phyloP scores from a whole-genome alignment of 202 grass and related monocot genomes.

The Hordeum pubiflorum region DNA sequence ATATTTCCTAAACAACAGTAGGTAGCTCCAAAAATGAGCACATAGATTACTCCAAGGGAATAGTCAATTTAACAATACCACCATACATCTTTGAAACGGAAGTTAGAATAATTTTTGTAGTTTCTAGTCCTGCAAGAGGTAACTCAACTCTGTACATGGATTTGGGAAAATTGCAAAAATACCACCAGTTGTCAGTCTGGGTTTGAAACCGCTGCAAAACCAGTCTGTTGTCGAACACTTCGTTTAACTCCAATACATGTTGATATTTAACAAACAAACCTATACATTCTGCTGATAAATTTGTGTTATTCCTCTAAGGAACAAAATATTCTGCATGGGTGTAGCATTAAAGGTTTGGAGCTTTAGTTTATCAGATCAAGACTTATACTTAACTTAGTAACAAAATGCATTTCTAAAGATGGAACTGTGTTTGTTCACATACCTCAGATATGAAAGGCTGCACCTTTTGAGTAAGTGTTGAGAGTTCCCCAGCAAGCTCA shows the following conservation, averaged over 20 bases:
- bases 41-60: background rate
- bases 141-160: background rate
- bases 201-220: background rate
- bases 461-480: slow-evolving; percentile 76
- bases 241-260: background rate
- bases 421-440: slow-evolving; percentile 5
- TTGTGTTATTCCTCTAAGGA: background rate
- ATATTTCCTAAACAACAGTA: background rate
- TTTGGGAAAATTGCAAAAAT: background rate
- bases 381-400: background rate
- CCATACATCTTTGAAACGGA: background rate
- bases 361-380: background rate
- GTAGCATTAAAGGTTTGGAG: background rate
- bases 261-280: background rate
- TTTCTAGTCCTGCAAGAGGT: background rate
- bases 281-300: background rate
- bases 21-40: background rate
- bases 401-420: slow-evolving; percentile 6
- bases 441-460: slow-evolving; percentile 91
- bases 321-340: background rate
- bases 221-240: background rate
- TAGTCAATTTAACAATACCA: background rate
- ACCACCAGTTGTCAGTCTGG: background rate
- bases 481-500: slow-evolving; percentile 80
- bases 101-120: background rate